Percentiles rank a stretch among this genome's conserved stretches.
phyloP scores from a whole-genome alignment of 2,329 filamentous ascomycete genomes.

The Microsporum canis region DNA sequence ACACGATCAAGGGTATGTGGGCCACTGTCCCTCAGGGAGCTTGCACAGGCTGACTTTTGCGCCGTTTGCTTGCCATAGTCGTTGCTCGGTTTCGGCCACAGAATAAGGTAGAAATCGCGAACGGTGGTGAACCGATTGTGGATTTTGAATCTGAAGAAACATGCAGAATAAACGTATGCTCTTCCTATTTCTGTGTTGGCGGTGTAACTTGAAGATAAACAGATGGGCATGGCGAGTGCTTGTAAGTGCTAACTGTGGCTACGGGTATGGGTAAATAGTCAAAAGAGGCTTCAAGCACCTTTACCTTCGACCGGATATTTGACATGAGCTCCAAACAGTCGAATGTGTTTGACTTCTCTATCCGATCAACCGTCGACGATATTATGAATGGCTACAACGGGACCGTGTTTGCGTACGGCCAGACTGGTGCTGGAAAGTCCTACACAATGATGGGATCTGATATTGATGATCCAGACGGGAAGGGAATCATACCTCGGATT shows the following conservation, averaged over 20 bases:
- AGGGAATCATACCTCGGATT: conserved; percentile 93
- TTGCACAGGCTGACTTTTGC: conserved; percentile 1
- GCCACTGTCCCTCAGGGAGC: conserved; percentile 4
- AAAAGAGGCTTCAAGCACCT: conserved; percentile 55
- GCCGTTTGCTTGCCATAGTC: conserved; percentile 44
- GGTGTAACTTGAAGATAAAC: not conserved
- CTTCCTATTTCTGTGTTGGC: not conserved
- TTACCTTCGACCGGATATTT: conserved; percentile 97
- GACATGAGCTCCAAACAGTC: conserved; percentile 81
- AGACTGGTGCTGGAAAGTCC: conserved; percentile 96
- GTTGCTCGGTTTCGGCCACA: conserved; percentile 96
- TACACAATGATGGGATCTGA: conserved; percentile 98
- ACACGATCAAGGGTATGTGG: conserved; percentile 44
- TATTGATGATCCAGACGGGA: conserved; percentile 77
- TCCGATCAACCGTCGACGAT: conserved; percentile 89
- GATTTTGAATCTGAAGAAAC: conserved; percentile 80
- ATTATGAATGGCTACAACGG: conserved; percentile 99
- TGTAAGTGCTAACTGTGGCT: not conserved
- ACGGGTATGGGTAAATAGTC: not conserved
- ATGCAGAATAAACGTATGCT: conserved; percentile 68
- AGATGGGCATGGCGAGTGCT: not conserved
- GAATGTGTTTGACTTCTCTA: conserved; percentile 97
- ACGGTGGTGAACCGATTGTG: conserved; percentile 85
- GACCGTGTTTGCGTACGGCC: conserved; percentile 95
- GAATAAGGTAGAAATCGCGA: conserved; percentile 84